These are phyloP conservation scores for Cyclocybe cylindracea DNA, from an alignment of 768 basidiomycete species.

Conservation along the genomic window DNA sequence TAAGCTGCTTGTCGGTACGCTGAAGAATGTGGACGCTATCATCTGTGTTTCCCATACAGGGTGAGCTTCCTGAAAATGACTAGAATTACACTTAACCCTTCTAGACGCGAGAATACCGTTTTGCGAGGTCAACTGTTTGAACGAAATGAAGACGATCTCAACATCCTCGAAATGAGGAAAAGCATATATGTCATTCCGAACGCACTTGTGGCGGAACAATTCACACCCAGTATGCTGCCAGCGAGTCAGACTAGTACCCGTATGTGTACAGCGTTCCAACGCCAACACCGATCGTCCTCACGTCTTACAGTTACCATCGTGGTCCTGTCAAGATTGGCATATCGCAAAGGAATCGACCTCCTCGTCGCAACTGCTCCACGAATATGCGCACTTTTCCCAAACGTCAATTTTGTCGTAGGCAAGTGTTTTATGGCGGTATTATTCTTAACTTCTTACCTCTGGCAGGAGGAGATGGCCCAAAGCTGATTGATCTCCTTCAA, in stretches of 20 bases:
- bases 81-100: neutral
- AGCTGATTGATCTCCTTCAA: constrained; percentile 91
- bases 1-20: constrained; percentile 84
- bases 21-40: constrained; percentile 90
- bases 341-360: constrained; percentile 95
- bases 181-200: constrained; percentile 94
- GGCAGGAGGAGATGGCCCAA: constrained; percentile 93
- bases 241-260: constrained; percentile 58
- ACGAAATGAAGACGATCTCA: constrained; percentile 42
- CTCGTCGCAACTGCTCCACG: constrained; percentile 90
- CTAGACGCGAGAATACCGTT: constrained; percentile 96
- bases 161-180: constrained; percentile 45
- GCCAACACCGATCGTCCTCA: neutral
- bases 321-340: constrained; percentile 86
- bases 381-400: constrained; percentile 82
- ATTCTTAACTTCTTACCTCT: neutral
- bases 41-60: constrained; percentile 98
- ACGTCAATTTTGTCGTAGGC: constrained; percentile 91
- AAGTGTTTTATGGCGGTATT: constrained; percentile 12
- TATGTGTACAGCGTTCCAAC: neutral
- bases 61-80: constrained; percentile 42
- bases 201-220: constrained; percentile 84
- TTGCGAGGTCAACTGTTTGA: constrained; percentile 81
- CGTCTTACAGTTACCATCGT: constrained; percentile 80
- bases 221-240: constrained; percentile 61